Evolutionary conservation across 1,139 yeast species (phyloP), one percentile per base, ranked within the genome.

Genomic region (Zygoascus sp.): DNA sequence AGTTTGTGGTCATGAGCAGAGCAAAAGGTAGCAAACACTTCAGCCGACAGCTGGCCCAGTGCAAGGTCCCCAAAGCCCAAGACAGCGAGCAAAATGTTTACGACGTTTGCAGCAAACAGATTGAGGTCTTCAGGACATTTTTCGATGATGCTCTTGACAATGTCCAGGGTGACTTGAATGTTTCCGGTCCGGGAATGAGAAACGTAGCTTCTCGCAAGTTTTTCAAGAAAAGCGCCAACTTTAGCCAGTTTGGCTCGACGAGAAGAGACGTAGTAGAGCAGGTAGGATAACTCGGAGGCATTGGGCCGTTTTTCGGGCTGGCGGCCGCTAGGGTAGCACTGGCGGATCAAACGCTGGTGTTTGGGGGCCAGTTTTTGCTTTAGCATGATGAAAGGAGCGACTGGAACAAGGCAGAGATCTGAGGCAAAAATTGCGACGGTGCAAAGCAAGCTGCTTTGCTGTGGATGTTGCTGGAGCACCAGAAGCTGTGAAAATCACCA

Each of bases 311-410:
- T 89, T 58, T 89, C 96, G 5, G 77, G 75, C 6, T 81, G 83
- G 53, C 87, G 76, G 1, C 97, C 96, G 1, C 94, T 79, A 2
- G 96, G 98, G 64, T 90, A 92, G 70, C 98, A 92, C 64, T 86
- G 95, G 47, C 85, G 76, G 38, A 92, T 86, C 59, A 90, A 74
- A 61, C 85, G 83, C 66, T 89, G 97, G 64, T 90, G 97, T 64
- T 90, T 90, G 5, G 96, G 86, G 16, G 49, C 46, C 8, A 53
- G 28, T 30, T 42, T 49, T 16, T 50, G 44, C 32, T 42, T 41
- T n/a, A 52, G 35, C 51, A 49, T 47, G 13, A 10, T 11, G 7
- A 35, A 30, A 30, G 34, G 34, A 30, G 34, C 34, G 34, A 30
- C 34, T n/a, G 34, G 34, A 30, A 30, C 9, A 3, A 30, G 13